Conservation (phyloP, 2,329 filamentous ascomycete species). For the Paecilomyces fulvus region DNA sequence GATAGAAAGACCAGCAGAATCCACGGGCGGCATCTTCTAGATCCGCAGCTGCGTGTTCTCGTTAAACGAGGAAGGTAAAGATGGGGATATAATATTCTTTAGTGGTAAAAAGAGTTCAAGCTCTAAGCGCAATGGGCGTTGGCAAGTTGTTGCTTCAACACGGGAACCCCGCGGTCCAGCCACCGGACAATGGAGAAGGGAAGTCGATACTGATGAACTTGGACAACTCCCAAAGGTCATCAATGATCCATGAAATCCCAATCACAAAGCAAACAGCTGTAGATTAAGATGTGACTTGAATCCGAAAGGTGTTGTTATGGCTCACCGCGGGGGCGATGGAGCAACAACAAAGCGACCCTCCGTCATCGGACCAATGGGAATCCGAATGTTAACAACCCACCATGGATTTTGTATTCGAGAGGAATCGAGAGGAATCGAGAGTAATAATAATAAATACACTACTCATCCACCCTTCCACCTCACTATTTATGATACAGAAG, state of each 20-base stretch:
- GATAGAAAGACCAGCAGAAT: conserved; percentile 29
- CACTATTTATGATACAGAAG: too few relatives aligned
- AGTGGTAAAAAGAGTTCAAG: neutral
- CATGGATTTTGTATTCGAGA: neutral
- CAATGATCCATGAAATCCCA: neutral
- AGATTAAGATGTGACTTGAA: neutral
- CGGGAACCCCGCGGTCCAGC: neutral
- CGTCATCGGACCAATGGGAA: neutral
- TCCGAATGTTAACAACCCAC: neutral
- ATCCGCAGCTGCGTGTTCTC: neutral
- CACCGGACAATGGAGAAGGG: neutral
- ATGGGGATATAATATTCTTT: neutral
- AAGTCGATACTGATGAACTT: neutral
- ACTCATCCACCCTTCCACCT: too few relatives aligned
- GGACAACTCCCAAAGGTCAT: neutral
- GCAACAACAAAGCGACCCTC: neutral
- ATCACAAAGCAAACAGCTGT: too few relatives aligned
- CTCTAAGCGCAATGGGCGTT: neutral
- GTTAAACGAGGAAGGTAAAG: neutral
- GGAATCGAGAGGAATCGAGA: too few relatives aligned
- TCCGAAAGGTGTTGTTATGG: neutral
- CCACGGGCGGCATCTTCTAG: conserved; percentile 7
- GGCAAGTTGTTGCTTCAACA: neutral
- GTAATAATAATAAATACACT: too few relatives aligned
- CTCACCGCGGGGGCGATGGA: neutral